These are phyloP conservation scores for Leccinum longicurvipes DNA, from an alignment of 768 basidiomycete genomes.

Conservation along the genomic window DNA sequence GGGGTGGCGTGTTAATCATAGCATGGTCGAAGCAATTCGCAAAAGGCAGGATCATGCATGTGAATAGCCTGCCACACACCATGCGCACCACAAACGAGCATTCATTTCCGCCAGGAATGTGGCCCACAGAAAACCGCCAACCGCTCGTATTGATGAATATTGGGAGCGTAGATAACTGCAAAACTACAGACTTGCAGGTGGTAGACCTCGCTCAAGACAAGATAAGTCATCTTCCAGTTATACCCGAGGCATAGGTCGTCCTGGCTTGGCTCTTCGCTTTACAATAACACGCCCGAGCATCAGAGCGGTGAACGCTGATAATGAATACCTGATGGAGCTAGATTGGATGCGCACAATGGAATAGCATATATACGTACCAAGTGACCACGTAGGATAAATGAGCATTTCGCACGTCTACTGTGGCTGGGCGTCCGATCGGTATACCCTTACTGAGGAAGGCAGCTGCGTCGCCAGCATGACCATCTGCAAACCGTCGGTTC, in stretches of 20 bases:
- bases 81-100: background rate
- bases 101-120: constrained; percentile 6
- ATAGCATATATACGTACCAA: constrained; percentile 54
- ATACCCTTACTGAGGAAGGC: constrained; percentile 61
- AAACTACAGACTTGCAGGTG: constrained; percentile 2
- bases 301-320: constrained; percentile 77
- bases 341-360: constrained; percentile 11
- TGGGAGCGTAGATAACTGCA: background rate
- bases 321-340: constrained; percentile 65
- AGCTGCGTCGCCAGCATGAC: constrained; percentile 73
- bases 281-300: constrained; percentile 75
- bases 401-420: constrained; percentile 86
- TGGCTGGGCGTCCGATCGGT: constrained; percentile 80
- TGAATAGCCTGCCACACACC: constrained; percentile 11
- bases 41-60: constrained; percentile 7
- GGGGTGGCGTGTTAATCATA: constrained; percentile 6
- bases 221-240: background rate
- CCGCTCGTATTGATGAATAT: background rate
- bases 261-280: constrained; percentile 48
- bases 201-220: background rate
- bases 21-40: constrained; percentile 8
- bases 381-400: constrained; percentile 95
- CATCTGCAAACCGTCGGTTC: constrained; percentile 50
- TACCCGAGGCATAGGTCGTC: constrained; percentile 57
- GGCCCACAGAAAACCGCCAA: background rate